Evolutionary conservation across 2,329 filamentous ascomycete genomes (phyloP).

Genomic region (Pseudogymnoascus sp.): DNA sequence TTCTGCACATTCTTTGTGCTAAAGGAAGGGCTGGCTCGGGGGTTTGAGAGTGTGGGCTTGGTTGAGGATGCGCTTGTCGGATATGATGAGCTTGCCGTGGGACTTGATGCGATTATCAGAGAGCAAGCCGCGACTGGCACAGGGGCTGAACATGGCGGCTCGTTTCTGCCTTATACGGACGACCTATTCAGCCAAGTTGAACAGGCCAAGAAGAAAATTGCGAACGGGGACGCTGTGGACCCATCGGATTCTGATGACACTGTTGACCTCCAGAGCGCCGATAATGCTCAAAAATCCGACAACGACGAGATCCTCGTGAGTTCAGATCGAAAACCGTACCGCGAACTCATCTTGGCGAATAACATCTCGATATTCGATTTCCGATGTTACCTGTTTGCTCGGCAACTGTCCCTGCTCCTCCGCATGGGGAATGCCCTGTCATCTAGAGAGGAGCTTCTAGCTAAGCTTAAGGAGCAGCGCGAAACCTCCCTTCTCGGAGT

Average conservation of each 20-base stretch:
- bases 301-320: conserved; percentile 53
- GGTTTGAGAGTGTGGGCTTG: conserved; percentile 91
- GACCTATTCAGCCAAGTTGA: conserved; percentile 58
- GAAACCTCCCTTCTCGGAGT: conserved; percentile 50
- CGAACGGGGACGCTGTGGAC: conserved; percentile 31
- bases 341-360: conserved; percentile 86
- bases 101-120: conserved; percentile 72
- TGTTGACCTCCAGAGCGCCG: conserved; percentile 43
- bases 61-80: conserved; percentile 91
- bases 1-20: conserved; percentile 99
- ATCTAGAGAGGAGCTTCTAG: conserved; percentile 52
- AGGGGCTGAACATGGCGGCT: conserved; percentile 60
- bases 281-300: conserved; percentile 29
- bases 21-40: conserved; percentile 87
- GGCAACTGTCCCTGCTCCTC: conserved; percentile 75
- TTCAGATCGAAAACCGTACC: conserved; percentile 68
- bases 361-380: conserved; percentile 97
- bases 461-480: conserved; percentile 54
- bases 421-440: conserved; percentile 70
- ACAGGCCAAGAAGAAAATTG: conserved; percentile 37
- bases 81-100: conserved; percentile 88
- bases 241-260: conserved; percentile 31
- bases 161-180: conserved; percentile 64
- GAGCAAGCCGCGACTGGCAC: conserved; percentile 57
- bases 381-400: conserved; percentile 82